These are phyloP conservation scores for Metschnikowia shivogae DNA, from an alignment of 805 yeast genomes.

Conservation along the genomic window DNA sequence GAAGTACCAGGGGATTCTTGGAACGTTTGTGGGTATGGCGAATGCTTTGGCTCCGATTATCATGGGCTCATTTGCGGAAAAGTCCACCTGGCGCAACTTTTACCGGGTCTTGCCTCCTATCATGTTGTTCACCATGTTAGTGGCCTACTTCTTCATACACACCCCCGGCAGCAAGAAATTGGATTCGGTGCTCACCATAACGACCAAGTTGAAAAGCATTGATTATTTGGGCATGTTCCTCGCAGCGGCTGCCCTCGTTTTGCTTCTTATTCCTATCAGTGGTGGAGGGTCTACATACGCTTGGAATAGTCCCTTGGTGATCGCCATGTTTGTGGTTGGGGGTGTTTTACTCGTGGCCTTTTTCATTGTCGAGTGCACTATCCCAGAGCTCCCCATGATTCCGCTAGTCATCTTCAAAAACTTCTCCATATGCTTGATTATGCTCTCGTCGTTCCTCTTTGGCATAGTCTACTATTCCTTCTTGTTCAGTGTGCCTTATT, in stretches of 20 bases:
- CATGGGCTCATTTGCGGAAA: constrained; percentile 46
- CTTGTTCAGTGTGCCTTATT: constrained; percentile 46
- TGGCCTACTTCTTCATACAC: constrained; percentile 35
- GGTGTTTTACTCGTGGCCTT: constrained; percentile 37
- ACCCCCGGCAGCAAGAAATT: constrained; percentile 24
- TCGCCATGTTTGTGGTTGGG: constrained; percentile 33
- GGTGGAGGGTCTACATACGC: constrained; percentile 58
- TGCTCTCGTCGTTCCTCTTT: constrained; percentile 38
- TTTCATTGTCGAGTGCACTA: constrained; percentile 46
- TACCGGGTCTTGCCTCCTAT: constrained; percentile 47
- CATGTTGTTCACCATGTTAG: constrained; percentile 27
- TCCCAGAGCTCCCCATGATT: constrained; percentile 50
- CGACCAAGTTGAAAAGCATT: constrained; percentile 39
- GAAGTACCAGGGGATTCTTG: constrained; percentile 51
- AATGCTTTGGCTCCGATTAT: constrained; percentile 54
- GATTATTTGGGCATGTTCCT: constrained; percentile 53
- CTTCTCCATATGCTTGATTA: constrained; percentile 29
- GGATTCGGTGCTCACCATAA: constrained; percentile 26
- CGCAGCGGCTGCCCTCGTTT: constrained; percentile 44
- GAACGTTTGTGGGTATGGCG: constrained; percentile 48
- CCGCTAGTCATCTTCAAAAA: constrained; percentile 44
- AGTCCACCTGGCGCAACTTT: constrained; percentile 50
- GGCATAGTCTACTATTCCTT: constrained; percentile 48
- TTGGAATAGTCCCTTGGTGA: constrained; percentile 47
- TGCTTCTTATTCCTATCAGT: constrained; percentile 51